Conservation (phyloP, 2,329 filamentous ascomycete species). For the Colletotrichum gigasporum region DNA sequence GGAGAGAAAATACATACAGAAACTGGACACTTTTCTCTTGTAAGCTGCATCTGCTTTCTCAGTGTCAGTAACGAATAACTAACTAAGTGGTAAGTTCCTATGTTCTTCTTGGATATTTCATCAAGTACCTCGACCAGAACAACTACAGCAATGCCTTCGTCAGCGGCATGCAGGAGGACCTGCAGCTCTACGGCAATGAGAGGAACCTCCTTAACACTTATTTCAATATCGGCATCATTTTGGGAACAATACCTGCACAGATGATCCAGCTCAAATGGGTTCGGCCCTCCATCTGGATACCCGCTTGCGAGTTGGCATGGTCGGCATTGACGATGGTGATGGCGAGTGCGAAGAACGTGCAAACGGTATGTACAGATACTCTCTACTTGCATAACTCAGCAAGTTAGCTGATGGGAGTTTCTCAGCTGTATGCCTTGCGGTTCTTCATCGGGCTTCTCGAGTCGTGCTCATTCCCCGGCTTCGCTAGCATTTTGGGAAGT, state of each 20-base stretch:
- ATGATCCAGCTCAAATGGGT: constrained; percentile 38
- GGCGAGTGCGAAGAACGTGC: constrained; percentile 35
- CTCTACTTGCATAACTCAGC: background rate
- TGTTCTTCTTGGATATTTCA: constrained; percentile 16
- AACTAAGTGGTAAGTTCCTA: no score
- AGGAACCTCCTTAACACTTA: constrained; percentile 35
- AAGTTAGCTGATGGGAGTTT: no score
- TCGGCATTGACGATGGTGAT: constrained; percentile 15
- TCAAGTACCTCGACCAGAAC: constrained; percentile 39
- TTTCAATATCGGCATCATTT: constrained; percentile 36
- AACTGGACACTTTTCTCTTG: constrained; percentile 12
- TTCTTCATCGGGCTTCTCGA: constrained; percentile 54
- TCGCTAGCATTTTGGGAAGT: constrained; percentile 48
- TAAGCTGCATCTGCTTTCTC: no score
- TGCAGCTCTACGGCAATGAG: constrained; percentile 36
- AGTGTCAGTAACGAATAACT: no score
- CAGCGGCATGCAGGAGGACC: constrained; percentile 38
- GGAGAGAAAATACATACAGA: constrained; percentile 11
- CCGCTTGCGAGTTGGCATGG: constrained; percentile 39
- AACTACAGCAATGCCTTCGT: constrained; percentile 43
- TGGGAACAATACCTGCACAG: constrained; percentile 38
- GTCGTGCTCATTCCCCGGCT: constrained; percentile 39
- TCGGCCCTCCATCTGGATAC: constrained; percentile 38
- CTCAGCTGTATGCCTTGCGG: constrained; percentile 49
- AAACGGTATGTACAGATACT: constrained; percentile 24